phyloP scores from a whole-genome alignment of 768 basidiomycete genomes.

The Collybia sordida region DNA sequence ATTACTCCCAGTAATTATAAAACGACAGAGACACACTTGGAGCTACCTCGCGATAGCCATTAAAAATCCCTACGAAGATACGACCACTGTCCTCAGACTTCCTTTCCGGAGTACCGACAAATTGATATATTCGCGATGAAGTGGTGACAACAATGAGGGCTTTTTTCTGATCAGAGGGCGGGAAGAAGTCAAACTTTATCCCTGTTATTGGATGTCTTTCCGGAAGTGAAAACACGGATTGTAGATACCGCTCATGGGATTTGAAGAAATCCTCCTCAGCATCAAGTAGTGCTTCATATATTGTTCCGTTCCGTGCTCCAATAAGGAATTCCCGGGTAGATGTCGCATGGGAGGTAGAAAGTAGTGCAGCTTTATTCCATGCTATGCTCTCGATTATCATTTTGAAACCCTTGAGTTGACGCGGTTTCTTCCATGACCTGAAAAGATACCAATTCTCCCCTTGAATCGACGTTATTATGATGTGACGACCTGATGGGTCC shows the following conservation, averaged over 20 bases:
- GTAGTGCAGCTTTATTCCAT: slow-evolving; percentile 77
- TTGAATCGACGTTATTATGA: slow-evolving; percentile 80
- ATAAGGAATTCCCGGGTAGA: slow-evolving; percentile 86
- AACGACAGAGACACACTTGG: slow-evolving; percentile 58
- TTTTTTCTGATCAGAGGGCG: slow-evolving; percentile 58
- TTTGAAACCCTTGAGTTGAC: slow-evolving; percentile 75
- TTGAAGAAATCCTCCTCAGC: slow-evolving; percentile 93
- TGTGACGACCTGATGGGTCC: slow-evolving; percentile 91
- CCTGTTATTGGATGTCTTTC: slow-evolving; percentile 86
- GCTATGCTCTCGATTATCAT: slow-evolving; percentile 89
- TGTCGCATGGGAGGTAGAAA: slow-evolving; percentile 64
- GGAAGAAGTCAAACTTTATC: slow-evolving; percentile 76
- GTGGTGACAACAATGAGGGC: slow-evolving; percentile 83
- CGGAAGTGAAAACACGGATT: slow-evolving; percentile 71
- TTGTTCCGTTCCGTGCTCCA: slow-evolving; percentile 79
- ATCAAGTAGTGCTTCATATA: slow-evolving; percentile 88
- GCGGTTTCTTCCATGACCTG: slow-evolving; percentile 78
- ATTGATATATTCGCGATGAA: slow-evolving; percentile 87
- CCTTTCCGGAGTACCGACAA: slow-evolving; percentile 66
- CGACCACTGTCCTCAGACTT: slow-evolving; percentile 74
- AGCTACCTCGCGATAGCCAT: slow-evolving; percentile 67
- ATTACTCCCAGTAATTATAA: background rate
- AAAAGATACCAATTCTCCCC: slow-evolving; percentile 96
- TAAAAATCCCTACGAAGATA: slow-evolving; percentile 74
- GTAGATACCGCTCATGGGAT: slow-evolving; percentile 78